These are phyloP conservation scores for Taxillus chinensis DNA, from an alignment of 164 flowering plant species.

Conservation along the genomic window DNA sequence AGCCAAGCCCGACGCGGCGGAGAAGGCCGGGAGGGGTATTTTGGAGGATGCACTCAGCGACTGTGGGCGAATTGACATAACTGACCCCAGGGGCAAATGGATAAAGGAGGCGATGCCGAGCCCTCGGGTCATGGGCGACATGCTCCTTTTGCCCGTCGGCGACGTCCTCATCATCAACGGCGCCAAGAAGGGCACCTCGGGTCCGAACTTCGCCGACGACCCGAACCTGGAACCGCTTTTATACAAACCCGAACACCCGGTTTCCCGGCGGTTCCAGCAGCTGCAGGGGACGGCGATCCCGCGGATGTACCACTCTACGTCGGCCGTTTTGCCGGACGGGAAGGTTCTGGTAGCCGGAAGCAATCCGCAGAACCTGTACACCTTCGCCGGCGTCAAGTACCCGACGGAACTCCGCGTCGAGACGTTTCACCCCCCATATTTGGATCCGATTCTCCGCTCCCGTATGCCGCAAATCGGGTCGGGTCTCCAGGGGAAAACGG, in stretches of 20 bases:
- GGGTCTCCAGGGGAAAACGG: neutral
- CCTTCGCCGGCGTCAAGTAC: constrained; percentile 14
- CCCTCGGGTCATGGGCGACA: constrained; percentile 38
- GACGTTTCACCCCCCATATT: constrained; percentile 30
- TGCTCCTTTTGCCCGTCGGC: constrained; percentile 39
- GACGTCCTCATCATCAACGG: constrained; percentile 49
- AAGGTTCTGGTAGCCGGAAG: constrained; percentile 31
- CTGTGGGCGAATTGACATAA: constrained; percentile 33
- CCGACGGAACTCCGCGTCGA: constrained; percentile 35
- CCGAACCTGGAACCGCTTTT: constrained; percentile 40
- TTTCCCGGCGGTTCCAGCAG: constrained; percentile 15
- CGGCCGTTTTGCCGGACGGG: constrained; percentile 22
- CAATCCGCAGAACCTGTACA: constrained; percentile 23
- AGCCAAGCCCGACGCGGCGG: constrained; percentile 20
- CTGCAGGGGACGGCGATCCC: constrained; percentile 21
- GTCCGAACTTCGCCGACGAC: constrained; percentile 27
- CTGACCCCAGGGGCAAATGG: constrained; percentile 25
- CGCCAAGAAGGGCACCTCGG: constrained; percentile 37
- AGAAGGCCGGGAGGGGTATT: constrained; percentile 9
- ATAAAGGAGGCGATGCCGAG: constrained; percentile 46
- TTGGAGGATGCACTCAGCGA: constrained; percentile 28
- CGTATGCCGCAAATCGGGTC: constrained; percentile 13
- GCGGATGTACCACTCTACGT: constrained; percentile 37
- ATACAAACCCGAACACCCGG: constrained; percentile 14
- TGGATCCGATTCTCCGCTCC: neutral